Percentiles rank a stretch among this genome's conserved stretches.
Evolutionary conservation across 306 rosid species (phyloP).

Genomic region (Macrotyloma uniflorum): DNA sequence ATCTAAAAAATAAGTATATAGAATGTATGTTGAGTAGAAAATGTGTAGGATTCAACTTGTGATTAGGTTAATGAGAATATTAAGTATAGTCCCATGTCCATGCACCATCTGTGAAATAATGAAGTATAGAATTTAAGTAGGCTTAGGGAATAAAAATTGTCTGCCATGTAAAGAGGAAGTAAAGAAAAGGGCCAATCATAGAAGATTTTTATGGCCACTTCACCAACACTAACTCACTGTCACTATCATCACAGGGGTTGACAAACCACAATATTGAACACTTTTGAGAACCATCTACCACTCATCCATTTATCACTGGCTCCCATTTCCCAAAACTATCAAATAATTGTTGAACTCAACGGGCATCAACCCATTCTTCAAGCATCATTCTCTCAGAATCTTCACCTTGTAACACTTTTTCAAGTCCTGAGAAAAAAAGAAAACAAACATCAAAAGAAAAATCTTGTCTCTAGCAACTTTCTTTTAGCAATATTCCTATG

Average conservation of each 20-base stretch:
- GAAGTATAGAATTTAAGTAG: not conserved
- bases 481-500: not conserved
- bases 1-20: too few species aligned
- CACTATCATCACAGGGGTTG: conserved; percentile 40
- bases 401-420: conserved; percentile 22
- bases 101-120: not conserved
- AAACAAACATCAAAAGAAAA: not conserved
- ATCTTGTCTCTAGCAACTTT: not conserved
- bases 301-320: conserved; percentile 11
- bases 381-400: conserved; percentile 26
- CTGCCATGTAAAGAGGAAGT: conserved; percentile 30
- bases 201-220: conserved; percentile 26
- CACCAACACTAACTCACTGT: conserved; percentile 19
- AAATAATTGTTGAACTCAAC: conserved; percentile 33
- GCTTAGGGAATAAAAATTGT: conserved; percentile 10
- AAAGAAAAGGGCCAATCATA: conserved; percentile 31
- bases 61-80: not conserved
- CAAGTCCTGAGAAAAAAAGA: not conserved
- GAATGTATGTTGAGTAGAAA: too few species aligned
- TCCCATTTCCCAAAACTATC: conserved; percentile 29
- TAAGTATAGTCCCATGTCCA: not conserved
- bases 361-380: conserved; percentile 27
- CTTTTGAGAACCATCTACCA: conserved; percentile 28
- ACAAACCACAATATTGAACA: conserved; percentile 20
- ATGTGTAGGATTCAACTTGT: too few species aligned